A percentile compares a stretch with the other conserved stretches of the same genome.
Evolutionary conservation across 305 asterid genomes (phyloP).

Genomic region (Ajuga reptans): DNA sequence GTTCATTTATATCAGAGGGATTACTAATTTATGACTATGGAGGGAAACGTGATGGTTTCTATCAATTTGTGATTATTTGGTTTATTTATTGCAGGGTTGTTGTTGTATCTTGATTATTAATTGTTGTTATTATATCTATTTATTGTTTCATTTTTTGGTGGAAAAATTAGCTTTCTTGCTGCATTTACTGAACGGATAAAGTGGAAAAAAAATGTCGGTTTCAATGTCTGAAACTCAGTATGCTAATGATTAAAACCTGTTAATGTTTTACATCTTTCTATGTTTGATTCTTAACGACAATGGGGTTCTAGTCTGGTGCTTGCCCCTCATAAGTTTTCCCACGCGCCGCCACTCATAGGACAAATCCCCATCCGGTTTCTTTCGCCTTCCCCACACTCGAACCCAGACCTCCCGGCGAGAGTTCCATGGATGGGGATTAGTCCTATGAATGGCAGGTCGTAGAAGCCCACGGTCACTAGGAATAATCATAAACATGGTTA

Average conservation of each 20-base stretch:
- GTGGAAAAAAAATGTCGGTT: neutral
- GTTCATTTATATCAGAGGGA: conserved; percentile 13
- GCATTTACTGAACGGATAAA: neutral
- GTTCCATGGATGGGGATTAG: no score
- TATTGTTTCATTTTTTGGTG: neutral
- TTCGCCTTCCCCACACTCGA: no score
- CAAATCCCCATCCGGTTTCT: no score
- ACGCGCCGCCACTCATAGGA: no score
- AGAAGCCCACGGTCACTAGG: neutral
- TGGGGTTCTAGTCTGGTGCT: no score
- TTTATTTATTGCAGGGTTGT: conserved; percentile 23
- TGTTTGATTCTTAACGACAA: neutral
- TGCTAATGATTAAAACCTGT: neutral
- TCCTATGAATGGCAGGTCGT: no score
- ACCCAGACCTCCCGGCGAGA: no score
- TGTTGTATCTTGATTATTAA: conserved; percentile 6
- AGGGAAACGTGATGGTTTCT: conserved; percentile 14
- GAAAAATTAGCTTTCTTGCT: conserved; percentile 5
- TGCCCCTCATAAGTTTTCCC: no score
- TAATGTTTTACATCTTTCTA: neutral
- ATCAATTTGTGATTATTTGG: neutral
- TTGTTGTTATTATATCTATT: neutral
- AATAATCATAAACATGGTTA: neutral
- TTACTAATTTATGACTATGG: conserved; percentile 18
- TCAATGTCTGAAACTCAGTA: neutral